Evolutionary conservation across 1,139 yeast genomes (phyloP).

Genomic region (Geotrichum candidum): DNA sequence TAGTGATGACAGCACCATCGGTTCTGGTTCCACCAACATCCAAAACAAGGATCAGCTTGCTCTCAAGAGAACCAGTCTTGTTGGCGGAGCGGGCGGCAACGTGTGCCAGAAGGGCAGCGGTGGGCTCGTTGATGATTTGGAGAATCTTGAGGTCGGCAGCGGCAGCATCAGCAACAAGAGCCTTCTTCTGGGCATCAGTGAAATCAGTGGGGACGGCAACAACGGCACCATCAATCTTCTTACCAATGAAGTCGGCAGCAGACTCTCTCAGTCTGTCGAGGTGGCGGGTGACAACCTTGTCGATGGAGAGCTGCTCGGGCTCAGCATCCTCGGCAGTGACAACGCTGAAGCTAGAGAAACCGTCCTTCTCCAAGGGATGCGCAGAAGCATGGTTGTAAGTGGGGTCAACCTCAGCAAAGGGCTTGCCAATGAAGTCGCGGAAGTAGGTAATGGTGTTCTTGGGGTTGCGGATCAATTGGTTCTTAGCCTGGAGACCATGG

Average conservation of each 20-base stretch:
- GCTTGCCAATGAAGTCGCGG: conserved; percentile 84
- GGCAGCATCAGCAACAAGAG: conserved; percentile 55
- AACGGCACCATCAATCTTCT: conserved; percentile 72
- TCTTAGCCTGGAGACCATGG: conserved; percentile 94
- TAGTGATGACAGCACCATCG: conserved; percentile 90
- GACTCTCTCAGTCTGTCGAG: conserved; percentile 75
- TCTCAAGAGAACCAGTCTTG: conserved; percentile 54
- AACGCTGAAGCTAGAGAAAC: conserved; percentile 64
- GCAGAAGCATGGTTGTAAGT: conserved; percentile 60
- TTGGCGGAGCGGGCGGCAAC: conserved; percentile 37
- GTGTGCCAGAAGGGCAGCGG: conserved; percentile 84
- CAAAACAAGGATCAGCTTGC: conserved; percentile 83
- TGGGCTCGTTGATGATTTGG: conserved; percentile 89
- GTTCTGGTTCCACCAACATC: conserved; percentile 97
- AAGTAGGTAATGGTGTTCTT: conserved; percentile 81
- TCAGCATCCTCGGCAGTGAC: conserved; percentile 32
- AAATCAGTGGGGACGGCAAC: conserved; percentile 90
- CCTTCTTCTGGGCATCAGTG: conserved; percentile 63
- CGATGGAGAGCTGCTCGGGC: conserved; percentile 53
- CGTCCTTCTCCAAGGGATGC: conserved; percentile 65
- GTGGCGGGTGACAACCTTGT: conserved; percentile 80
- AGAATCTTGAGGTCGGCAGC: conserved; percentile 73
- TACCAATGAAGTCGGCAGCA: conserved; percentile 90
- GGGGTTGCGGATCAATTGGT: conserved; percentile 88
- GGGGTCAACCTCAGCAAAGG: conserved; percentile 63